Percentiles rank a stretch among this genome's conserved stretches.
These are phyloP conservation scores for Calocera cornea DNA, from an alignment of 768 basidiomycete species.

Conservation along the genomic window DNA sequence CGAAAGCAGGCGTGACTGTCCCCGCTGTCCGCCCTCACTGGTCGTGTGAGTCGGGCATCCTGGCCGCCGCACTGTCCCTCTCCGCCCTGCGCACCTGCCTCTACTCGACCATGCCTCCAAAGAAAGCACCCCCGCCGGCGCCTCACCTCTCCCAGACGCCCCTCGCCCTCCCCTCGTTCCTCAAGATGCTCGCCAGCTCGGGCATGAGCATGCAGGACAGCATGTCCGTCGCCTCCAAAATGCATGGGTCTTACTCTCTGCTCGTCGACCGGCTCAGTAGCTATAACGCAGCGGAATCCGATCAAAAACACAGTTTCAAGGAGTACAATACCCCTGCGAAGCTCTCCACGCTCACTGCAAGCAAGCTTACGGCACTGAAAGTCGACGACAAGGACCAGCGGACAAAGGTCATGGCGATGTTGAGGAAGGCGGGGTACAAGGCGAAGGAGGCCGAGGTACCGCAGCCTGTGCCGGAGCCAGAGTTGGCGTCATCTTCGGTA, in stretches of 20 bases:
- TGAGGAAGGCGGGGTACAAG: constrained; percentile 52
- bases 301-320: constrained; percentile 43
- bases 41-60: neutral
- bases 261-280: neutral
- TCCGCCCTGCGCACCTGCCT: neutral
- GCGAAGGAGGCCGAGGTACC: constrained; percentile 12
- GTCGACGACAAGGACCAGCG: constrained; percentile 53
- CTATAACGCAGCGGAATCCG: neutral
- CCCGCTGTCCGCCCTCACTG: neutral
- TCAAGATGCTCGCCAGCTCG: constrained; percentile 49
- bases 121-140: neutral
- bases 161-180: constrained; percentile 48
- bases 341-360: constrained; percentile 45
- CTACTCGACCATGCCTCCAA: neutral
- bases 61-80: neutral
- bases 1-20: neutral
- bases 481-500: constrained; percentile 6
- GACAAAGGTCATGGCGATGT: constrained; percentile 41
- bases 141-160: constrained; percentile 25
- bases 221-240: constrained; percentile 55
- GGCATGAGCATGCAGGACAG: constrained; percentile 49
- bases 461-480: constrained; percentile 3
- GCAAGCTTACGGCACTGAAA: constrained; percentile 43
- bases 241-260: constrained; percentile 31
- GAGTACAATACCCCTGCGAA: constrained; percentile 46